phyloP scores from a whole-genome alignment of 2,329 filamentous ascomycete species.

The Xylaria sp. region DNA sequence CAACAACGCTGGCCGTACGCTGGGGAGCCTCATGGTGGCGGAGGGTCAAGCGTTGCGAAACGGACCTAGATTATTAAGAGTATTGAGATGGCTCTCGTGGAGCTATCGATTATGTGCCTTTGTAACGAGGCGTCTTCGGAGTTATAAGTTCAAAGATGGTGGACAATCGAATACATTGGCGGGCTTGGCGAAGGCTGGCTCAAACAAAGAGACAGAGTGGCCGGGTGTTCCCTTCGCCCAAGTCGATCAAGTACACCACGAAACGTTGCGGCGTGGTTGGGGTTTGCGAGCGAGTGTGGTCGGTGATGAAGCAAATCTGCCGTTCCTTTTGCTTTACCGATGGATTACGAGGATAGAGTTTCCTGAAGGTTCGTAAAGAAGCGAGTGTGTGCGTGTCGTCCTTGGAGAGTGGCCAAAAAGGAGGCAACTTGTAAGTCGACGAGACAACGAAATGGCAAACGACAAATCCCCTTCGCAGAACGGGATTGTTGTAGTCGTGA shows the following conservation, averaged over 20 bases:
- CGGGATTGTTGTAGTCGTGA: constrained; percentile 29
- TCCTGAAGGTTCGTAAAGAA: constrained; percentile 22
- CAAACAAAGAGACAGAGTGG: constrained; percentile 30
- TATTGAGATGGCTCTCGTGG: constrained; percentile 25
- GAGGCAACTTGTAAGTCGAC: constrained; percentile 10
- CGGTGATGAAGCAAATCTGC: constrained; percentile 1
- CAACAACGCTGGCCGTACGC: constrained; percentile 57
- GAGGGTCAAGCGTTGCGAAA: constrained; percentile 21
- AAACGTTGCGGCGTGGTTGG: constrained; percentile 1
- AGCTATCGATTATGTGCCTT: constrained; percentile 29
- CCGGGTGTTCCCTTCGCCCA: constrained; percentile 18
- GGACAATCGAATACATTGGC: constrained; percentile 41
- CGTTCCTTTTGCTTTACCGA: constrained; percentile 6
- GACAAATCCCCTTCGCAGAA: constrained; percentile 37
- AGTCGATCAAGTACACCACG: constrained; percentile 2
- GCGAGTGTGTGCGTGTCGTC: constrained; percentile 27
- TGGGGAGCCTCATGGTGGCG: constrained; percentile 59
- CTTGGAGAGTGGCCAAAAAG: constrained; percentile 12
- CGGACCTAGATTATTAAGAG: constrained; percentile 32
- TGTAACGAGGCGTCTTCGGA: constrained; percentile 35
- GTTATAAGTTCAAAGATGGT: constrained; percentile 34
- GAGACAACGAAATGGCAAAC: constrained; percentile 14
- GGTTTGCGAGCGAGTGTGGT: constrained; percentile 11
- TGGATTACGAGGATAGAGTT: constrained; percentile 1
- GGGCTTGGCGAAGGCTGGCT: constrained; percentile 12